A percentile compares a stretch with the other conserved stretches of the same genome.
These are phyloP conservation scores for Fusarium gaditjirri DNA, from an alignment of 2,329 filamentous ascomycete genomes.

Conservation along the genomic window DNA sequence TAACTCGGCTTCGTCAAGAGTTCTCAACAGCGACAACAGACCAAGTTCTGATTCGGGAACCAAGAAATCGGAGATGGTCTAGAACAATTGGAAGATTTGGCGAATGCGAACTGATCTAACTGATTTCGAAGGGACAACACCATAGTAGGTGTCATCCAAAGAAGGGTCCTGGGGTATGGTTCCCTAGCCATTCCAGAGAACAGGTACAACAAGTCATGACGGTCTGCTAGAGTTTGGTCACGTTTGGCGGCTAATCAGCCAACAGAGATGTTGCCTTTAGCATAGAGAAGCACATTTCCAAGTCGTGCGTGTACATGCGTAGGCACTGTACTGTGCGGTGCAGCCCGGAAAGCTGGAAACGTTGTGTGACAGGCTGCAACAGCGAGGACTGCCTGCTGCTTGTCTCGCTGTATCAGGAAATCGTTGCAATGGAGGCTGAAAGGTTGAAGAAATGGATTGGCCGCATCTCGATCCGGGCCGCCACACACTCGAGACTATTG, in stretches of 20 bases:
- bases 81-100: slow-evolving; percentile 17
- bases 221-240: neutral
- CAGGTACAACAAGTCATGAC: slow-evolving; percentile 4
- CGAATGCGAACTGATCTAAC: slow-evolving; percentile 17
- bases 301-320: too few species aligned
- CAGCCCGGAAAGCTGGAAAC: slow-evolving; percentile 11
- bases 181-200: slow-evolving; percentile 13
- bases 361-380: slow-evolving; percentile 2
- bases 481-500: slow-evolving; percentile 31
- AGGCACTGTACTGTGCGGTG: neutral
- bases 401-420: neutral
- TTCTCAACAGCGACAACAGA: neutral
- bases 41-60: slow-evolving; percentile 21
- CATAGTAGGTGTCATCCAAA: slow-evolving; percentile 19
- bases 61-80: slow-evolving; percentile 16
- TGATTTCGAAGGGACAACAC: slow-evolving; percentile 5
- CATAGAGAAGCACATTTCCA: neutral
- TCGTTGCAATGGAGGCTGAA: slow-evolving; percentile 3
- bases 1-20: neutral
- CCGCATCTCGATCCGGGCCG: slow-evolving; percentile 39
- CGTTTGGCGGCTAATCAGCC: neutral
- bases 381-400: slow-evolving; percentile 1
- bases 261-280: neutral
- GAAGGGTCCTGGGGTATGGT: slow-evolving; percentile 4
- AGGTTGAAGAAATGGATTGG: neutral